phyloP scores from a whole-genome alignment of 495 filamentous ascomycete genomes.

The Penicillium macrosclerotiorum region DNA sequence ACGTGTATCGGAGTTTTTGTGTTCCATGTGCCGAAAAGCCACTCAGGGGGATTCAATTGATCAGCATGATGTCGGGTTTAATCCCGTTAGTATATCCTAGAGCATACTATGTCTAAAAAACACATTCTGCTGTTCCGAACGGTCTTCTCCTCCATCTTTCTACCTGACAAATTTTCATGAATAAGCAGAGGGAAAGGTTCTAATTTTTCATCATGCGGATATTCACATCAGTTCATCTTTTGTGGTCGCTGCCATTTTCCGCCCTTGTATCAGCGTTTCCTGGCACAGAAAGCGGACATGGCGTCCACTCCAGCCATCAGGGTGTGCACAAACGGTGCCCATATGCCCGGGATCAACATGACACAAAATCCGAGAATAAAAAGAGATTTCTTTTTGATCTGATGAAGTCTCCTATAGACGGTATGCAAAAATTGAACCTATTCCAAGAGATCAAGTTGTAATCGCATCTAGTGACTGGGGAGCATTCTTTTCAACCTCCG shows the following conservation, averaged over 20 bases:
- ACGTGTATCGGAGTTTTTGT: neutral
- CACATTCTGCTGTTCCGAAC: no score
- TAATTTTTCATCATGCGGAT: slow-evolving; percentile 18
- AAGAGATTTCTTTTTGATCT: slow-evolving; percentile 27
- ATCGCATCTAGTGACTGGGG: slow-evolving; percentile 30
- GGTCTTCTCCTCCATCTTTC: no score
- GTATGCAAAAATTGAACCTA: slow-evolving; percentile 10
- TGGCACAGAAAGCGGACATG: slow-evolving; percentile 3
- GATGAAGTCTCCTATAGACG: slow-evolving; percentile 26
- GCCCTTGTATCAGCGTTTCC: slow-evolving; percentile 12
- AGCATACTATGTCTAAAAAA: no score
- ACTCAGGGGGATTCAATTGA: slow-evolving; percentile 14
- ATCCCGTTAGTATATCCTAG: no score
- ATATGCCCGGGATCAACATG: slow-evolving; percentile 13
- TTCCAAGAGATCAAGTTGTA: neutral
- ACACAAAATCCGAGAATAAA: slow-evolving; percentile 5
- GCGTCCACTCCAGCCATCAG: neutral
- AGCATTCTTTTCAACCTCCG: slow-evolving; percentile 39
- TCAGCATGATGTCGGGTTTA: neutral
- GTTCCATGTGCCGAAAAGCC: slow-evolving; percentile 8
- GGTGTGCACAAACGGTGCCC: slow-evolving; percentile 26
- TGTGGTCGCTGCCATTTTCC: slow-evolving; percentile 11
- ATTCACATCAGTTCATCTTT: neutral
- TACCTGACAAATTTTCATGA: no score
- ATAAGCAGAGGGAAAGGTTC: no score